These are phyloP conservation scores for Geranium brycei DNA, from an alignment of 345 rosid species.

Conservation along the genomic window DNA sequence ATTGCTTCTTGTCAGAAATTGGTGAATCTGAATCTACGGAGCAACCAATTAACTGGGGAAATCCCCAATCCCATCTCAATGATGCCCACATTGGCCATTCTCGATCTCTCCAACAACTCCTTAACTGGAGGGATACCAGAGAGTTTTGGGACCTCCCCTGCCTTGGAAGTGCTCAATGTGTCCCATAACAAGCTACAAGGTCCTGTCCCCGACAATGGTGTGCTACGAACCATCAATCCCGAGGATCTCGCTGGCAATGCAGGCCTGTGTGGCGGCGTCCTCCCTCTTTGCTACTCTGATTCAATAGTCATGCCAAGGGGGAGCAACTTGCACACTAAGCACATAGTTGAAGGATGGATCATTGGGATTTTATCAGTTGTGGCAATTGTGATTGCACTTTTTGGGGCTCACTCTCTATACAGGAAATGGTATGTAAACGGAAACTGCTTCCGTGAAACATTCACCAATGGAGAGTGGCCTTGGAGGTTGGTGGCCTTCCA, in stretches of 20 bases:
- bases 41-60: constrained; percentile 51
- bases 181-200: constrained; percentile 78
- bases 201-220: constrained; percentile 64
- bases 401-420: constrained; percentile 31
- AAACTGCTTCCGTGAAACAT: constrained; percentile 38
- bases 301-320: constrained; percentile 21
- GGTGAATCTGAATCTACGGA: constrained; percentile 53
- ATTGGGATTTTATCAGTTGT: constrained; percentile 47
- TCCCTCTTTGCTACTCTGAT: constrained; percentile 56
- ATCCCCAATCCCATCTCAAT: constrained; percentile 55
- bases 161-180: constrained; percentile 66
- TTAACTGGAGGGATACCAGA: constrained; percentile 63
- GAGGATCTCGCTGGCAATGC: constrained; percentile 55
- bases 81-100: constrained; percentile 74
- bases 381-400: constrained; percentile 33
- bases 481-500: constrained; percentile 92
- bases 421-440: constrained; percentile 42
- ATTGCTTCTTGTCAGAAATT: constrained; percentile 73
- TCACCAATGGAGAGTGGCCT: constrained; percentile 62
- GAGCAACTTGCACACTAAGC: constrained; percentile 35
- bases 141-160: constrained; percentile 64
- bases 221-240: constrained; percentile 65
- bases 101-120: constrained; percentile 82
- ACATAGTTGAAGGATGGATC: constrained; percentile 46
- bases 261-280: constrained; percentile 71